Percentiles rank a stretch among this genome's conserved stretches.
These are phyloP conservation scores for Stromatinia cepivora DNA, from an alignment of 2,329 filamentous ascomycete species.

Conservation along the genomic window DNA sequence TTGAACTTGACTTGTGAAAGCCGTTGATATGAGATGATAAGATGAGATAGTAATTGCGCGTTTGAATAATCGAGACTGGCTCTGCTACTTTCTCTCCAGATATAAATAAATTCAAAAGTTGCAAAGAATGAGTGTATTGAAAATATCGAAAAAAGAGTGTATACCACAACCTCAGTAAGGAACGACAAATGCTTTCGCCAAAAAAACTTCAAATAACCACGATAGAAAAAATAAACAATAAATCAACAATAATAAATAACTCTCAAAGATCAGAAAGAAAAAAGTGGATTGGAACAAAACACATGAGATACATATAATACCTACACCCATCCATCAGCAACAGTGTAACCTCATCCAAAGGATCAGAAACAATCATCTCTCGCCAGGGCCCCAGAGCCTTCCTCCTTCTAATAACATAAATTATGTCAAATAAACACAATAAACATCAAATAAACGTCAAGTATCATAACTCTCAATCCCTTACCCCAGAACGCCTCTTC, in stretches of 20 bases:
- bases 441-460: neutral
- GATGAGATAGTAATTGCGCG: no score
- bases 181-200: neutral
- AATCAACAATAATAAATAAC: neutral
- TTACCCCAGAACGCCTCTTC: no score
- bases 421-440: neutral
- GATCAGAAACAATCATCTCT: constrained; percentile 1
- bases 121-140: neutral
- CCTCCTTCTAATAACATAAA: neutral
- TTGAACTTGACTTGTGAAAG: neutral
- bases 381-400: neutral
- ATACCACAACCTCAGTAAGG: neutral
- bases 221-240: neutral
- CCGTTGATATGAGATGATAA: neutral
- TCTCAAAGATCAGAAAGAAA: neutral
- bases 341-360: neutral
- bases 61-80: neutral
- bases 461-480: neutral
- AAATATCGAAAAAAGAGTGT: neutral
- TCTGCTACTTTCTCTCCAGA: neutral
- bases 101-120: neutral
- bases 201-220: neutral
- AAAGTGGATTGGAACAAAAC: neutral
- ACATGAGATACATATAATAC: neutral
- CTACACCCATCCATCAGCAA: neutral